phyloP scores from a whole-genome alignment of 2,329 filamentous ascomycete genomes.

The Trichoderma cornu-damae region DNA sequence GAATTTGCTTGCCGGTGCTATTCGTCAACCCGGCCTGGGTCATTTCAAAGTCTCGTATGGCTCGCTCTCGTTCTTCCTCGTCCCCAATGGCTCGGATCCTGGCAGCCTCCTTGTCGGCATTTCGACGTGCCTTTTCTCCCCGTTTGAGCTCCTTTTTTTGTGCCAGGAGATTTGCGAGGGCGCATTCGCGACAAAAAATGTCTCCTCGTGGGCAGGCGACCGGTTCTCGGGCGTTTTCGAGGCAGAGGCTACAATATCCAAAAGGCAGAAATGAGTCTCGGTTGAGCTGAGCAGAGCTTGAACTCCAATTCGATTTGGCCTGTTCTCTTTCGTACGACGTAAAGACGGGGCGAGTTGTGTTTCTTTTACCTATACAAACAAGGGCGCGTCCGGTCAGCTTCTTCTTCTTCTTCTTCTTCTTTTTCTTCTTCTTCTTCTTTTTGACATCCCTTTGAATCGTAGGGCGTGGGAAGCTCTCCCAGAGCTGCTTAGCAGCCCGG shows the following conservation, averaged over 20 bases:
- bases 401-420: too few species aligned
- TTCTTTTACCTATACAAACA: constrained; percentile 68
- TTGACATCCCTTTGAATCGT: background rate
- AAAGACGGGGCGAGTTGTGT: constrained; percentile 89
- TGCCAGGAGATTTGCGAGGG: constrained; percentile 80
- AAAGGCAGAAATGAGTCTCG: constrained; percentile 92
- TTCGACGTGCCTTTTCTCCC: constrained; percentile 60
- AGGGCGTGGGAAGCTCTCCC: background rate
- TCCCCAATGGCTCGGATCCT: constrained; percentile 58
- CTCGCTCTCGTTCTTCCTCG: constrained; percentile 63
- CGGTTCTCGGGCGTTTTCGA: constrained; percentile 73
- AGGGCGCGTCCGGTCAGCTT: background rate
- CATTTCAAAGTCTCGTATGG: constrained; percentile 76
- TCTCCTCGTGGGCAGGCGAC: constrained; percentile 82
- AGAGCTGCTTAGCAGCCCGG: background rate
- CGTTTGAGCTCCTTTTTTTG: constrained; percentile 91
- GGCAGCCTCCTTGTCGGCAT: constrained; percentile 55
- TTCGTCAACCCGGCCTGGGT: constrained; percentile 64
- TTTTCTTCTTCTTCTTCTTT: too few species aligned
- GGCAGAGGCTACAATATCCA: constrained; percentile 80
- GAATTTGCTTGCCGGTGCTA: constrained; percentile 38
- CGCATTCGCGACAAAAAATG: constrained; percentile 93
- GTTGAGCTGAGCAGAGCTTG: constrained; percentile 74
- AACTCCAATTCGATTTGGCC: constrained; percentile 76
- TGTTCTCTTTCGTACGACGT: constrained; percentile 84